Evolutionary conservation across 1,284 basidiomycete species (phyloP).

Genomic region (Tilletia setariae): DNA sequence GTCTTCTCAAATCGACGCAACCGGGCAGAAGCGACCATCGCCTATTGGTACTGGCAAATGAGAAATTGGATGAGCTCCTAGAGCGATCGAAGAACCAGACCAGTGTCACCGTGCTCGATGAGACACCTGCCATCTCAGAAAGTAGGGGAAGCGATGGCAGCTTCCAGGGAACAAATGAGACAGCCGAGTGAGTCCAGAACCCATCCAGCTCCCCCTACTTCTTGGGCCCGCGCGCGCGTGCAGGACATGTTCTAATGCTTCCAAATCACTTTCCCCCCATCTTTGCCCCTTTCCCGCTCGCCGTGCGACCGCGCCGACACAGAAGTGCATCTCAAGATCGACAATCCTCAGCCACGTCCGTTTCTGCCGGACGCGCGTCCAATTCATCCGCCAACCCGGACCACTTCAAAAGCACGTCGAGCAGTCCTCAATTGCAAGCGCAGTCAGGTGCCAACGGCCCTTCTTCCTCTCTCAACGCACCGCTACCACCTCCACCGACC

Average conservation of each 20-base stretch:
- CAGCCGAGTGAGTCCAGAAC: slow-evolving; percentile 19
- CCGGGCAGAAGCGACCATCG: slow-evolving; percentile 84
- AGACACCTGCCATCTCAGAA: slow-evolving; percentile 17
- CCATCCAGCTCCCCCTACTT: neutral
- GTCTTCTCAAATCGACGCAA: slow-evolving; percentile 79
- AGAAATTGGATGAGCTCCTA: slow-evolving; percentile 74
- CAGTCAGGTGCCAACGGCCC: neutral
- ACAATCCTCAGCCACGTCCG: slow-evolving; percentile 39
- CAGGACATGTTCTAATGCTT: neutral
- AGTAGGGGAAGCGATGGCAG: slow-evolving; percentile 30
- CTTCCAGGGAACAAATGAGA: slow-evolving; percentile 35
- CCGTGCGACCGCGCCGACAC: neutral
- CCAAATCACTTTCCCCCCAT: neutral
- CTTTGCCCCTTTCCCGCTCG: neutral
- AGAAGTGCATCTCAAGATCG: slow-evolving; percentile 23
- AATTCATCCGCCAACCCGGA: slow-evolving; percentile 14
- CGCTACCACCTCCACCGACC: no score
- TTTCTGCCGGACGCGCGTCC: slow-evolving; percentile 20
- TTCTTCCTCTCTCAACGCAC: no score
- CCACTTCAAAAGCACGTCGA: neutral
- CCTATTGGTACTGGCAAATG: slow-evolving; percentile 73
- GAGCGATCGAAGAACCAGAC: slow-evolving; percentile 59
- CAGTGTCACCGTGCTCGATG: slow-evolving; percentile 34
- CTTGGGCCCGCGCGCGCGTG: neutral
- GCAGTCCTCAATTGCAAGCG: slow-evolving; percentile 5